phyloP scores from a whole-genome alignment of 257 asterid species.

The Solanum virginianum region DNA sequence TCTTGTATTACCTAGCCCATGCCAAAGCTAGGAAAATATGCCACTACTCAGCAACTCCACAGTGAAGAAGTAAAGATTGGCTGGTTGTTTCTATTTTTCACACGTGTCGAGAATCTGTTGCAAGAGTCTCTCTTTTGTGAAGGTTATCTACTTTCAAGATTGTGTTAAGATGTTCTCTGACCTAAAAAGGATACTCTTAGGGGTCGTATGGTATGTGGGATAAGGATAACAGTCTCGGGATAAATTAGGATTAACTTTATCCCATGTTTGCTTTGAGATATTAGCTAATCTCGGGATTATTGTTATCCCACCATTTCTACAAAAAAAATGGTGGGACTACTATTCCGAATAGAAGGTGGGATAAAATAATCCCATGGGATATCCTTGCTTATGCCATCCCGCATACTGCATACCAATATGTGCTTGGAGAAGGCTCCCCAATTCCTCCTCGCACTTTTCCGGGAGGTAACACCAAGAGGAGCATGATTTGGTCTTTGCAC shows the following conservation, averaged over 20 bases:
- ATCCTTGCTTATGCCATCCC: background rate
- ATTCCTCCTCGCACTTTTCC: background rate
- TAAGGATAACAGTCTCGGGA: background rate
- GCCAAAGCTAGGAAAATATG: background rate
- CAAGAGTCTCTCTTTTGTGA: background rate
- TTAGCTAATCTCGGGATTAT: too few relatives aligned
- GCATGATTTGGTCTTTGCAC: background rate
- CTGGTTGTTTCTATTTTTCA: background rate
- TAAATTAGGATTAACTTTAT: background rate
- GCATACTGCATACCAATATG: background rate
- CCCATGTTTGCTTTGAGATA: background rate
- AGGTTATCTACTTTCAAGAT: background rate
- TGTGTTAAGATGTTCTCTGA: background rate
- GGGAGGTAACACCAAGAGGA: background rate
- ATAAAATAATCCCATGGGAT: background rate
- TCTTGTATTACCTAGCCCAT: background rate
- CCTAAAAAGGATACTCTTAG: background rate
- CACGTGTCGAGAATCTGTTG: background rate
- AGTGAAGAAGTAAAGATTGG: background rate
- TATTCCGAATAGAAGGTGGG: background rate
- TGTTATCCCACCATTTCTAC: background rate
- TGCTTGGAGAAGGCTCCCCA: background rate
- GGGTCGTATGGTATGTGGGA: background rate
- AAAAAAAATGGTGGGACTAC: background rate
- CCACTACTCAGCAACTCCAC: background rate